These are phyloP conservation scores for Aegilops tauschii DNA, from an alignment of 176 grass and related monocot genomes.

Conservation along the genomic window DNA sequence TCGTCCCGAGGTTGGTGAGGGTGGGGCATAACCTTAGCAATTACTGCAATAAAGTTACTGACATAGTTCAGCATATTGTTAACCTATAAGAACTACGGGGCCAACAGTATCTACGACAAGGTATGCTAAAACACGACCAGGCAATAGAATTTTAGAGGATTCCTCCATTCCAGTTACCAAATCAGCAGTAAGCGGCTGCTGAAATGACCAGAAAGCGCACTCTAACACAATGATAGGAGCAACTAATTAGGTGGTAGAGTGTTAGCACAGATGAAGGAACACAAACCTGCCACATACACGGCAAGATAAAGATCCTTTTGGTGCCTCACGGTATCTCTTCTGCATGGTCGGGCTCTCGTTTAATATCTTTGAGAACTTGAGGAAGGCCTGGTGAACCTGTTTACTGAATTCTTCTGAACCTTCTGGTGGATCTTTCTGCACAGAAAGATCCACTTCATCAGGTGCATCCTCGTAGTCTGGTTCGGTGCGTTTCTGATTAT, in stretches of 20 bases:
- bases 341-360: conserved; percentile 52
- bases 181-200: conserved; percentile 18
- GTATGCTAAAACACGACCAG: not conserved
- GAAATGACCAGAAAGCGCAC: not conserved
- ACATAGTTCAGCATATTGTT: conserved; percentile 2
- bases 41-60: not conserved
- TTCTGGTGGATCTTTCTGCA: conserved; percentile 62
- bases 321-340: conserved; percentile 61
- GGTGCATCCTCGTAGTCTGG: conserved; percentile 39
- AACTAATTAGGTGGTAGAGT: conserved; percentile 30
- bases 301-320: conserved; percentile 63
- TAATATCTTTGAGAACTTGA: conserved; percentile 66
- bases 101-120: not conserved
- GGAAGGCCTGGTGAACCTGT: conserved; percentile 73
- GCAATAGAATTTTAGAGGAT: not conserved
- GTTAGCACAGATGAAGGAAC: conserved; percentile 51
- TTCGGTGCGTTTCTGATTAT: conserved; percentile 25
- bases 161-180: conserved; percentile 27
- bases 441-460: conserved; percentile 26
- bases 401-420: conserved; percentile 80
- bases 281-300: conserved; percentile 96
- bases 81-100: conserved; percentile 4
- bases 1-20: not conserved
- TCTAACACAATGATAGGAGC: conserved; percentile 32
- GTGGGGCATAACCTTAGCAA: not conserved